Evolutionary conservation across 2,329 filamentous ascomycete genomes (phyloP).

Genomic region (Thelonectria rubi): DNA sequence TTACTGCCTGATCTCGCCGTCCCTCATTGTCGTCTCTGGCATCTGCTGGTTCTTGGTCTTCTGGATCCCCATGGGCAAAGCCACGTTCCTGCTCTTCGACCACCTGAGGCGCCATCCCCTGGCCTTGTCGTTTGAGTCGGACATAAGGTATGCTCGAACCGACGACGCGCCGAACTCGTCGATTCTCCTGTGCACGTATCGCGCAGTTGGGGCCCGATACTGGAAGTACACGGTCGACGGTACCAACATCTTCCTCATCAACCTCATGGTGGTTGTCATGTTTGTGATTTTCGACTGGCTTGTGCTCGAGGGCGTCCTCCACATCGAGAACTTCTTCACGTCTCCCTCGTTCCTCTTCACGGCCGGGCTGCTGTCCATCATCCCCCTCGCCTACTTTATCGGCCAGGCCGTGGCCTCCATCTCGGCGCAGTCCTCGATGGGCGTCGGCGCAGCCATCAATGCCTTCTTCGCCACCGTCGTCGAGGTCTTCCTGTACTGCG

Average conservation of each 20-base stretch:
- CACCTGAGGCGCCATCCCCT: constrained; percentile 93
- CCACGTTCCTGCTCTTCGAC: constrained; percentile 87
- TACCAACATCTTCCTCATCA: constrained; percentile 99
- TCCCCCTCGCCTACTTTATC: constrained; percentile 97
- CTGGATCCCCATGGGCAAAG: constrained; percentile 98
- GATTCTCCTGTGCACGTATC: constrained; percentile 95
- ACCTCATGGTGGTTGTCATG: constrained; percentile 90
- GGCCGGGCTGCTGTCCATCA: constrained; percentile 87
- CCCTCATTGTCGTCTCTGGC: constrained; percentile 83
- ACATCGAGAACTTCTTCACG: constrained; percentile 77
- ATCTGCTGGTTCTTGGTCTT: constrained; percentile 98
- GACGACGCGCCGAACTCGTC: constrained; percentile 79
- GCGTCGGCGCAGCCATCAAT: constrained; percentile 94
- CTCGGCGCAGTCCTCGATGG: constrained; percentile 98
- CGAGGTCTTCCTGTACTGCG: constrained; percentile 96
- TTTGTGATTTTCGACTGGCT: constrained; percentile 96
- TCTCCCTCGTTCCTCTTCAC: constrained; percentile 87
- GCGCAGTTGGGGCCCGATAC: constrained; percentile 92
- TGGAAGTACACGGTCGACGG: constrained; percentile 99
- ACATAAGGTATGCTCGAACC: constrained; percentile 76
- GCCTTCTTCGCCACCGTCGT: constrained; percentile 98
- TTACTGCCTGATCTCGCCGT: constrained; percentile 89
- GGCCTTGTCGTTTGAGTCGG: constrained; percentile 91
- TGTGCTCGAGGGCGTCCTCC: constrained; percentile 74
- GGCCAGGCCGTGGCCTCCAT: constrained; percentile 98